Percentiles rank a stretch among this genome's conserved stretches.
phyloP scores from a whole-genome alignment of 2,329 filamentous ascomycete species.

The Botrytis deweyae region DNA sequence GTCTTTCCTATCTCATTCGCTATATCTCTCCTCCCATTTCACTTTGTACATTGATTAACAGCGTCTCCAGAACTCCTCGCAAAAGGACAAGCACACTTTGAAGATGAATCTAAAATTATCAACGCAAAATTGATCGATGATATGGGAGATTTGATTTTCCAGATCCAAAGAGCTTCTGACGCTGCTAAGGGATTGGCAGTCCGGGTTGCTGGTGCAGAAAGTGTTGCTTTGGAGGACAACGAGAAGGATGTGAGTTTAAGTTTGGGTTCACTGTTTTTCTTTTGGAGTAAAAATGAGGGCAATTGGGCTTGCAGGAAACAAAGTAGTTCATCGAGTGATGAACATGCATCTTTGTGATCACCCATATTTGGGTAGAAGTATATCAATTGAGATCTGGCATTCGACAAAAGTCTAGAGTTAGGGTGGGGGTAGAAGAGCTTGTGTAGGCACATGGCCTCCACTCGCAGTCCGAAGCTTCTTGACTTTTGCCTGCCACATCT shows the following conservation, averaged over 20 bases:
- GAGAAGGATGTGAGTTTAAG: constrained; percentile 20
- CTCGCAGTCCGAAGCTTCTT: background rate
- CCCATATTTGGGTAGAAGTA: constrained; percentile 41
- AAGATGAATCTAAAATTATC: constrained; percentile 18
- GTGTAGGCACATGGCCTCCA: background rate
- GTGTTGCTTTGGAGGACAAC: background rate
- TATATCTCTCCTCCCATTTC: too few relatives aligned
- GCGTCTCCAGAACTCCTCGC: constrained; percentile 3
- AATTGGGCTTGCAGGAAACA: too few relatives aligned
- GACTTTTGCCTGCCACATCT: too few relatives aligned
- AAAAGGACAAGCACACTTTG: constrained; percentile 7
- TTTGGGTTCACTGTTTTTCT: background rate
- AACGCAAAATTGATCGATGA: constrained; percentile 47
- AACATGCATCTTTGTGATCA: background rate
- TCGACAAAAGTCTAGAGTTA: too few relatives aligned
- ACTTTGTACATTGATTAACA: background rate
- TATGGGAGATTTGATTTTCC: constrained; percentile 51
- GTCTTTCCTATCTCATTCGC: background rate
- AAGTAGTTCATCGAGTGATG: background rate
- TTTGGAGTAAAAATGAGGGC: background rate
- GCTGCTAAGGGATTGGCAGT: constrained; percentile 43
- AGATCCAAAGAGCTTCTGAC: constrained; percentile 48
- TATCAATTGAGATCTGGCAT: background rate
- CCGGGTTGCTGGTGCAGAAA: constrained; percentile 42
- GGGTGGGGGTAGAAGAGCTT: background rate